Evolutionary conservation across 257 asterid species (phyloP), one percentile per base, ranked within the genome.

Genomic region (Lithospermum erythrorhizon): DNA sequence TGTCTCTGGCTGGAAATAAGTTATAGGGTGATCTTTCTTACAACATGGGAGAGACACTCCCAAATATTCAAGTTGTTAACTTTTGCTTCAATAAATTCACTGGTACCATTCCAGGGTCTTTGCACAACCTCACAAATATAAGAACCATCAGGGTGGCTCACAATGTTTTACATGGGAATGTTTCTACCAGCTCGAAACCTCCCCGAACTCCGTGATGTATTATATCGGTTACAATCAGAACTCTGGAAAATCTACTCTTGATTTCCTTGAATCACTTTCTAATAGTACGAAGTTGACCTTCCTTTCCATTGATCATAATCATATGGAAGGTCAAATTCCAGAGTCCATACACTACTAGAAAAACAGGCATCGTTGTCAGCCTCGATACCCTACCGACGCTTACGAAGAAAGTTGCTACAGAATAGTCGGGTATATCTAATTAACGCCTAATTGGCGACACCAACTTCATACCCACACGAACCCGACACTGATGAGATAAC

Each of bases 101-200:
- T 9, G 77, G 75, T 18, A 37, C 55, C 1, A 68, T 76, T 29
- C 81, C 78, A 0, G 54, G 23, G 62, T 71, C 81, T 6, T 61
- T 75, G 15, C 20, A 74, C 21, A 75, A 75, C 59, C 75, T 72
- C 37, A 52, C 81, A 11, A 56, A 59, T 18, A 72, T 72, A 58
- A 24, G 32, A 21, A 21, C 25, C 7, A 25, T 71, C 10, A 68
- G 72, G 18, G 48, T 75, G 23, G 62, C 69, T 47, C 47, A 65
- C 53, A 75, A 70, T 24, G 13, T 27, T 11, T 52, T 74, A 51
- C 60, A 53, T 0, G 73, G 76, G 18, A 49, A 16, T 1, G 53
- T 71, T 4, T 72, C 74, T n/a, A 11, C 16, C 14, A 3, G 55
- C 49, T 71, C 2, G 74, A 16, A 35, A 52, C 22, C 23, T 75